phyloP scores from a whole-genome alignment of 805 yeast genomes.

The Candida argentea region DNA sequence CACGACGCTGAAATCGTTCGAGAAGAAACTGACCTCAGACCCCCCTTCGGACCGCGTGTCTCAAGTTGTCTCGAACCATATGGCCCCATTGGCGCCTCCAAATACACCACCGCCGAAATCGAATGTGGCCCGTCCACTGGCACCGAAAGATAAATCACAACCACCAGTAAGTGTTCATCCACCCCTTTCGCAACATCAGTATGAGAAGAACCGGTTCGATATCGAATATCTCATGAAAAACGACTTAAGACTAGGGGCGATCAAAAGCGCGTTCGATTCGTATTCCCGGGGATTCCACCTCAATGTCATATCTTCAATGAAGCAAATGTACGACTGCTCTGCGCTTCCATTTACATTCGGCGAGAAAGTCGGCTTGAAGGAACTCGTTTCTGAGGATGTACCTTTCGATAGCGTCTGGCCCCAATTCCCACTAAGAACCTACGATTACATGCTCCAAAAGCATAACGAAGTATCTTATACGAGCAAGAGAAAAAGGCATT shows the following conservation, averaged over 20 bases:
- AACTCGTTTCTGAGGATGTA: conserved; percentile 7
- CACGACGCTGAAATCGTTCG: too few relatives aligned
- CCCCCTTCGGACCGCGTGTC: too few relatives aligned
- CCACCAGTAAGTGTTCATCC: too few relatives aligned
- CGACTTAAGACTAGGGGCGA: conserved; percentile 2
- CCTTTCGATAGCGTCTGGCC: conserved; percentile 7
- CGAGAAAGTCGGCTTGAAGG: conserved; percentile 14
- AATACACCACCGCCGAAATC: too few relatives aligned
- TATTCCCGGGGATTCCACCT: too few relatives aligned
- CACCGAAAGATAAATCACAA: too few relatives aligned
- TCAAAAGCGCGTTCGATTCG: conserved; percentile 2
- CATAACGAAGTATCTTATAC: conserved; percentile 15
- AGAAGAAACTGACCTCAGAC: too few relatives aligned
- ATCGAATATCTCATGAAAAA: conserved; percentile 1
- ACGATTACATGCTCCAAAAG: conserved; percentile 11
- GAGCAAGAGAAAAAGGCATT: conserved; percentile 17
- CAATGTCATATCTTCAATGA: not conserved
- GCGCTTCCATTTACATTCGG: conserved; percentile 9
- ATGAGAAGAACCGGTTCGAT: too few relatives aligned
- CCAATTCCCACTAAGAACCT: conserved; percentile 17
- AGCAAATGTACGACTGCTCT: not conserved
- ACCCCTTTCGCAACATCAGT: too few relatives aligned
- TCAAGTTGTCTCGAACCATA: too few relatives aligned
- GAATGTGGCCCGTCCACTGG: too few relatives aligned
- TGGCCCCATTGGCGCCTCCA: too few relatives aligned